Base-by-base conservation (phyloP, 2,329 filamentous ascomycete species). In the Endocalyx cinctus region DNA sequence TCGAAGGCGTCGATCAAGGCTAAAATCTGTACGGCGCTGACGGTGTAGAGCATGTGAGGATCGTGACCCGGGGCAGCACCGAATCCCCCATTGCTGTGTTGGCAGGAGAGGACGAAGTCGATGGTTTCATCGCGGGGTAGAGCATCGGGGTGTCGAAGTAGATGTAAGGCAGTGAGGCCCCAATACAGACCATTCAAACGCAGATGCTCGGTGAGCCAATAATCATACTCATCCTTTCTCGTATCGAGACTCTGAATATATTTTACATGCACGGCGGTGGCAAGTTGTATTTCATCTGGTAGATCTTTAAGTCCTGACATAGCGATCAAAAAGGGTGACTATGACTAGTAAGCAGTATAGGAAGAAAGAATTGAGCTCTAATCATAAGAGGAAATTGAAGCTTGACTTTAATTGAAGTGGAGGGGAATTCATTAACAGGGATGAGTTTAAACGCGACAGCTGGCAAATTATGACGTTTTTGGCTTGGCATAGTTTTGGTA, bases 191-290 rank as follows among this genome's bases (percentile, higher is more conserved):
- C 92, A 58, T 92, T 96, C 37, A 98, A 75, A 41, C 92, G 87
- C 47, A 98, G 73, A 59, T 98, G 92, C 63, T 98, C 90, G 11
- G 92, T 98, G 57, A 97, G 72, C 84, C 90, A 96, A 68, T 97
- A 98, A 61, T 96, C 88, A 50, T 95, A 81, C 63, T 96, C 87
- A 70, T 97, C 88, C 66, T 85, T 88, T 57, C 84, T 82, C 46
- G 83, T 88, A 62, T 98, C 88, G 48, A 98, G 74, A 54, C 84
- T 87, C 63, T 94, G 87, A 48, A 98, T 87, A 60, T 97, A 98
- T 57, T 80, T 79, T 51, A 97, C 87, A 60, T 98, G 92, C 15
- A 72, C 69, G 6, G 68, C 68, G 5, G 65, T 64, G 31, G 70
- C 69, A 30, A 79, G 64, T 42, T 63, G 58, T 16, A 62, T 59